These are phyloP conservation scores for Phytophthora multivora DNA, from an alignment of 352 stramenopile genomes.

Conservation along the genomic window DNA sequence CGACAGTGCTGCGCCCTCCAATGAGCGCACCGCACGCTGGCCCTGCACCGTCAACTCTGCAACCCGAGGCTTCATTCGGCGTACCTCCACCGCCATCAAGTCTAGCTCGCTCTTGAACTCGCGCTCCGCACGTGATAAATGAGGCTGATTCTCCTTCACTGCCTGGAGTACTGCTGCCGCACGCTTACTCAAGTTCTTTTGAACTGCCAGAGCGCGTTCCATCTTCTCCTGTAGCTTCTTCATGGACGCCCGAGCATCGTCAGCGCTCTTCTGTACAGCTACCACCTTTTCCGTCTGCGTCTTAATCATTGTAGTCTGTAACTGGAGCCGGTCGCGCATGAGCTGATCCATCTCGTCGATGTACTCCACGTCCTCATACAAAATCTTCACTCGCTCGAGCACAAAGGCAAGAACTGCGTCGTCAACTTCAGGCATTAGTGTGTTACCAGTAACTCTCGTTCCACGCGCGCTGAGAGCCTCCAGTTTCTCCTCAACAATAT, in stretches of 20 bases:
- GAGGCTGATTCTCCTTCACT: slow-evolving; percentile 83
- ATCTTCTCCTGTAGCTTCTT: slow-evolving; percentile 59
- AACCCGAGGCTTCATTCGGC: slow-evolving; percentile 74
- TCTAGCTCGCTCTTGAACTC: slow-evolving; percentile 79
- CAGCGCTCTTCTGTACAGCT: slow-evolving; percentile 43
- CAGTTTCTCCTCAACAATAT: slow-evolving; percentile 71
- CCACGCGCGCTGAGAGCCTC: slow-evolving; percentile 54
- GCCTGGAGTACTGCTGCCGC: slow-evolving; percentile 76
- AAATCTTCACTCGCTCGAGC: slow-evolving; percentile 73
- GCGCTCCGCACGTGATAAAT: slow-evolving; percentile 73
- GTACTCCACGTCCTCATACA: slow-evolving; percentile 82
- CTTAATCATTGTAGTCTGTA: slow-evolving; percentile 68
- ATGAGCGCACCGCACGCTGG: slow-evolving; percentile 57
- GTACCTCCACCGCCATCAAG: slow-evolving; percentile 59
- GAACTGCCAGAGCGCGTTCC: slow-evolving; percentile 60
- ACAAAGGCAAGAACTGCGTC: slow-evolving; percentile 77
- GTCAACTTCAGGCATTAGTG: slow-evolving; percentile 65
- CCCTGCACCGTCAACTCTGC: slow-evolving; percentile 71
- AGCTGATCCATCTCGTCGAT: slow-evolving; percentile 73
- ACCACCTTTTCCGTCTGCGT: slow-evolving; percentile 52
- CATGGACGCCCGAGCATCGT: slow-evolving; percentile 39
- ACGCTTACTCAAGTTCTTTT: slow-evolving; percentile 80
- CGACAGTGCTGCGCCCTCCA: slow-evolving; percentile 45
- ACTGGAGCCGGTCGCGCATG: slow-evolving; percentile 58
- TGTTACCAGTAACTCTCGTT: slow-evolving; percentile 71